Evolutionary conservation across 345 rosid genomes (phyloP), one percentile per base, ranked within the genome.

Genomic region (Populus tremula): DNA sequence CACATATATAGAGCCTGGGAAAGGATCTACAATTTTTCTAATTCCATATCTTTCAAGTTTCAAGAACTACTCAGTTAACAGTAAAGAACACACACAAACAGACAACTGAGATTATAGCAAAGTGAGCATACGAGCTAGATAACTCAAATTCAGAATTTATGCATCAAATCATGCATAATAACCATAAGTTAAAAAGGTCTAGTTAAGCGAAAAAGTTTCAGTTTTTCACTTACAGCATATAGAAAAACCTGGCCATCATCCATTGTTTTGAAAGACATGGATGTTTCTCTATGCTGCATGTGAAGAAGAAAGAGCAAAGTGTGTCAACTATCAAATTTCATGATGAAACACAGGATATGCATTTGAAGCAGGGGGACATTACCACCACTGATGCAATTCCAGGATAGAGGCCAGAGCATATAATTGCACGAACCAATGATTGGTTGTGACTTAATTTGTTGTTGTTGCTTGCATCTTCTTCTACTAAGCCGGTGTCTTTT

Each of bases 341-440:
- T 56, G 33, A 73, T 16, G 38, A 61, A 35, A 50, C 53, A 33
- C 23, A 33, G 38, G 63, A 71, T 68, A 14, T 54, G 56, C 56
- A 16, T 66, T 71, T 36, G 4, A 47, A 35, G 73, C 61, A 72
- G 67, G 43, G 70, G 69, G 20, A 23, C 53, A 88, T 84, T 82
- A 91, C 99, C 90, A 96, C 98, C 18, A 96, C 97, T 77, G 99
- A 96, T 73, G 93, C 87, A 78, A 96, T 91, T 61, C 99, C 99
- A 47, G 99, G 99, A 84, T 90, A 96, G 33, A 96, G 93, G 65
- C 99, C 99, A 63, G 97, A 88, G 83, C 99, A 96, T 81, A 96
- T 89, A 85, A 96, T 77, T 74, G 97, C 99, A 62, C 98, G 98
- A 70, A 96, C 97, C 73, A 96, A 84, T 69, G 92, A 86, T 81